Evolutionary conservation across 139 green algal species (phyloP).

Genomic region (Tetraselmis striata): DNA sequence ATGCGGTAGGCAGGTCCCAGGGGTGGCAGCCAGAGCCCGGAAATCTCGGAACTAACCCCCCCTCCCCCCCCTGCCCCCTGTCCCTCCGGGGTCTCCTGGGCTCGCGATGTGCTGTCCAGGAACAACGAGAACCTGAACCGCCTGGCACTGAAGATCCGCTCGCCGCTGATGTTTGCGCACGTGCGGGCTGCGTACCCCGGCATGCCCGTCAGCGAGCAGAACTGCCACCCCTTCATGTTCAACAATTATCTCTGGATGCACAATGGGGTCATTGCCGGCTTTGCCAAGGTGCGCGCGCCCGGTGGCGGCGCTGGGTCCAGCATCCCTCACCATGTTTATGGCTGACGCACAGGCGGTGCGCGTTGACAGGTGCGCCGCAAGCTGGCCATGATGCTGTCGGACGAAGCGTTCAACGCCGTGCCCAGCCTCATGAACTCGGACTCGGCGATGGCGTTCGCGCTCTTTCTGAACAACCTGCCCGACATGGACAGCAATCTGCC

Average conservation of each 20-base stretch:
- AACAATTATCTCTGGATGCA: constrained; percentile 93
- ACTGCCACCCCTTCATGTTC: constrained; percentile 81
- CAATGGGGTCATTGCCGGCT: constrained; percentile 89
- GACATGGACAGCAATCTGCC: constrained; percentile 52
- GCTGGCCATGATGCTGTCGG: constrained; percentile 67
- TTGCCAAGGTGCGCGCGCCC: constrained; percentile 45
- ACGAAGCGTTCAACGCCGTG: constrained; percentile 85
- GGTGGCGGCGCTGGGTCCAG: no score
- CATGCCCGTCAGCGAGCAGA: constrained; percentile 89
- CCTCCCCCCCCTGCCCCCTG: neutral
- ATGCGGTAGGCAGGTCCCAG: no score
- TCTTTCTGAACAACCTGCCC: constrained; percentile 89
- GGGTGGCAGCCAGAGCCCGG: no score
- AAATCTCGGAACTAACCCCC: neutral
- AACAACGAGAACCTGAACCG: constrained; percentile 95
- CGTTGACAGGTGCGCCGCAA: constrained; percentile 57
- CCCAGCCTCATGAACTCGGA: constrained; percentile 84
- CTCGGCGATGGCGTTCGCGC: constrained; percentile 78
- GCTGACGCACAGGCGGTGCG: no score
- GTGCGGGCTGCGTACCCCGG: constrained; percentile 86
- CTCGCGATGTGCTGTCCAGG: no score
- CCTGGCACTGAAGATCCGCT: constrained; percentile 84
- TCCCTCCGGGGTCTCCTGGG: no score
- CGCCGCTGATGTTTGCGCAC: constrained; percentile 89
- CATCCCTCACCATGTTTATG: no score